Percentiles rank a stretch among this genome's conserved stretches.
phyloP scores from a whole-genome alignment of 2,329 filamentous ascomycete species.

The Penicillium fuscoglaucum region DNA sequence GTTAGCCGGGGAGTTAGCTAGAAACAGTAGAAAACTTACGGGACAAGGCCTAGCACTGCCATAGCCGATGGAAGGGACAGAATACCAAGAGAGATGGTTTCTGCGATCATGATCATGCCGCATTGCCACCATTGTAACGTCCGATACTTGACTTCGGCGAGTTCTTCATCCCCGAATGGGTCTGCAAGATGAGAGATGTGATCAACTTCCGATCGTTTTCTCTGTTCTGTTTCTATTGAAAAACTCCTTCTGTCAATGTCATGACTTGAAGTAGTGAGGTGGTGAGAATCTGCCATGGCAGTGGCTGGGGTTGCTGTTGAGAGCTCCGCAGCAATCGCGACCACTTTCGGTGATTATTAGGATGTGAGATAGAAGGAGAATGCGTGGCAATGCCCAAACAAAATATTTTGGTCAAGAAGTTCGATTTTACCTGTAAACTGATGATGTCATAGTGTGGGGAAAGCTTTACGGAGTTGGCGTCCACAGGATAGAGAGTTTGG shows the following conservation, averaged over 20 bases:
- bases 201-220: background rate
- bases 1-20: fast-evolving
- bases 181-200: slow-evolving; percentile 1
- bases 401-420: too few relatives aligned
- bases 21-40: slow-evolving; percentile 31
- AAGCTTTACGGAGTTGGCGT: background rate
- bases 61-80: slow-evolving; percentile 55
- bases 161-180: slow-evolving; percentile 14
- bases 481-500: background rate
- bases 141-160: slow-evolving; percentile 14
- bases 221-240: background rate
- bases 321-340: background rate
- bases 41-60: slow-evolving; percentile 52
- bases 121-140: slow-evolving; percentile 19
- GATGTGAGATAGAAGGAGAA: fast-evolving
- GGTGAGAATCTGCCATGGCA: background rate
- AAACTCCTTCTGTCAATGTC: background rate
- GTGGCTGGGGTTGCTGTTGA: background rate
- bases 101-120: slow-evolving; percentile 23
- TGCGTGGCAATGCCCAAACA: background rate
- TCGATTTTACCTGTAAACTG: background rate
- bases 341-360: background rate
- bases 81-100: slow-evolving; percentile 52
- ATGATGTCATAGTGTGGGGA: slow-evolving; percentile 2
- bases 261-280: background rate